Conservation (phyloP, 345 rosid genomes). For the Lumnitzera racemosa region DNA sequence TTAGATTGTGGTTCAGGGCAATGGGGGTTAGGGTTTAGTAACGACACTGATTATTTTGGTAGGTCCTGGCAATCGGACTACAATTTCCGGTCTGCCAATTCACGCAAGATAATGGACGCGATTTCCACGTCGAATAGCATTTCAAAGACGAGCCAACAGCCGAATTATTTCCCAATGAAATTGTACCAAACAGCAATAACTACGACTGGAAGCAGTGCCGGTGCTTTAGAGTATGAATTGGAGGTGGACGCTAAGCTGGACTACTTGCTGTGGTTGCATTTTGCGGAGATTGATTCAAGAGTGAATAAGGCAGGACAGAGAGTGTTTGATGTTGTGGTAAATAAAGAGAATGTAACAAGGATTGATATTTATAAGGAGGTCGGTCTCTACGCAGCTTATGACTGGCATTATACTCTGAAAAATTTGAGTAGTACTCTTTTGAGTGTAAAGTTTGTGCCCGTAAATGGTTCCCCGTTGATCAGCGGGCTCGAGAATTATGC, state of each 20-base stretch:
- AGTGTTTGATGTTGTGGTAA: constrained; percentile 72
- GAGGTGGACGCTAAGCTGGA: constrained; percentile 84
- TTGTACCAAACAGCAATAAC: constrained; percentile 78
- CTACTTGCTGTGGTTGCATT: constrained; percentile 91
- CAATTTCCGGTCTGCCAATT: constrained; percentile 21
- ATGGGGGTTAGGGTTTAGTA: constrained; percentile 93
- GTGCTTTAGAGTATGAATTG: constrained; percentile 51
- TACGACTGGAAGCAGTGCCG: constrained; percentile 24
- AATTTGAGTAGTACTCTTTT: constrained; percentile 57
- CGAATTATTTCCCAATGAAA: constrained; percentile 91
- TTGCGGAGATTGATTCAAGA: constrained; percentile 75
- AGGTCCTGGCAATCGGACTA: constrained; percentile 88
- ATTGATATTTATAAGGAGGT: constrained; percentile 61
- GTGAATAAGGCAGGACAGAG: constrained; percentile 65
- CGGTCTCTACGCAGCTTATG: constrained; percentile 58
- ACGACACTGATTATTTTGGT: constrained; percentile 71
- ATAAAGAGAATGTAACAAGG: constrained; percentile 52
- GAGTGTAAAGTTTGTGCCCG: constrained; percentile 53
- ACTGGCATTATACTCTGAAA: constrained; percentile 40
- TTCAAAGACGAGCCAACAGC: constrained; percentile 41
- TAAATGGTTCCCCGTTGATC: constrained; percentile 61
- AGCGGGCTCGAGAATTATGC: constrained; percentile 94
- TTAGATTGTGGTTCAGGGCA: constrained; percentile 61
- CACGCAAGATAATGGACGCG: constrained; percentile 20
- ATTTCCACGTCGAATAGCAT: constrained; percentile 42